Base-by-base conservation (phyloP, 176 grass and related monocot species). In the Oryza meyeriana region DNA sequence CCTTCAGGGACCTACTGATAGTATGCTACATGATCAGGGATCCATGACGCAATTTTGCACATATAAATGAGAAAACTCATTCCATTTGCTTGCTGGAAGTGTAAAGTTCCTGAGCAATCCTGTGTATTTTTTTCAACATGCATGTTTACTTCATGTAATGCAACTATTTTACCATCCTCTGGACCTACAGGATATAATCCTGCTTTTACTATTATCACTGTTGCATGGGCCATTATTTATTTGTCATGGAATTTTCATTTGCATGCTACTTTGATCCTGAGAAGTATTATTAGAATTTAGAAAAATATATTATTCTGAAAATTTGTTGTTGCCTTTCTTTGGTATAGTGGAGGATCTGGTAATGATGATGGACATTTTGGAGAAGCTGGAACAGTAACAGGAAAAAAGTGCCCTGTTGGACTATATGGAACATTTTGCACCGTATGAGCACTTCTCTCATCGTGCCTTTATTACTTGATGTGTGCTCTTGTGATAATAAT, bases 351-450 rank as follows among this genome's bases (percentile, higher is more conserved):
- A 64, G 96, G 96, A 58, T 77, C 83, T 79, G 96, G 96, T 83
- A 90, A 82, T 62, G 86, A 86, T 17, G 96, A 84, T 10, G 93
- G 96, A 39, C 69, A 26, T 84, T 74, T 86, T 80, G 96, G 96
- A 73, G 91, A 88, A 86, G 77, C 85, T 47, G 96, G 96, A 35
- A 95, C 89, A 10, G 40, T 99, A 76, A 92, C 96, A 9, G 96
- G 96, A 57, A 93, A 95, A 74, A 90, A 90, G 64, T 99, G 96
- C 62, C 96, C 96, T 22, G 74, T 81, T 69, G 96, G 96, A 28
- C 77, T 99, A 25, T 93, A 91, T 88, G 96, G 93, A 87, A 99
- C 91, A 88, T 99, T 93, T 91, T 99, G 96, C 77, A 87, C 74
- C 0, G 92, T 94, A 94, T 70, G 92, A 57, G 22, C 71, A 79